Evolutionary conservation across 2,329 filamentous ascomycete species (phyloP), one percentile per base, ranked within the genome.

Genomic region (Phaeosphaeria sp.): DNA sequence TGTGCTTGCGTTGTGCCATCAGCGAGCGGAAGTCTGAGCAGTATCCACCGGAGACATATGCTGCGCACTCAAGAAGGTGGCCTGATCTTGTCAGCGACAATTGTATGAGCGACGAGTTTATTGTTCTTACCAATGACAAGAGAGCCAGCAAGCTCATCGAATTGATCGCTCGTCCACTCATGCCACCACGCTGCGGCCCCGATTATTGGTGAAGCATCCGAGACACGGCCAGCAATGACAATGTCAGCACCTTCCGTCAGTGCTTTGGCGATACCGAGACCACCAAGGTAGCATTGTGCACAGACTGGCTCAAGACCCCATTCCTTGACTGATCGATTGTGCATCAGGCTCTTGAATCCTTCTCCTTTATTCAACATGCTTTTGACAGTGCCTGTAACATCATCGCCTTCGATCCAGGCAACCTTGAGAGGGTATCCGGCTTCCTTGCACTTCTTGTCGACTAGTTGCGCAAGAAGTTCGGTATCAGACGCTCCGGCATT

Each of bases 391-490:
- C 64, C 67, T 0, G 73, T 64, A 9, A 74, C 70, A 59, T 78
- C 74, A 43, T 77, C 75, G 5, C 87, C 82, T 45, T 79, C 81
- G 7, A 78, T 69, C 74, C 73, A 78, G 11, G 76, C 74, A 24
- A 78, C 67, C 51, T 76, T 75, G 30, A 75, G 24, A 2, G 61
- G 61, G 13, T 68, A 60, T 1, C 66, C 66, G 52, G 61, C 59
- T 49, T 69, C 66, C 46, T 68, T 68, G 22, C 66, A 60, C 33
- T 67, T 66, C 55, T 73, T 71, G 13, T 67, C 60, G 1, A 74
- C 65, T 13, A 69, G 57, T 46, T 73, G 58, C 17, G 64, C 64
- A 7, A 74, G 61, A 24, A 67, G 51, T 49, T 69, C 64, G 0
- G 73, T 73, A 45, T 74, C 69, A 1, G 64, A 67, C 11, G 72